Base-by-base conservation (phyloP, 2,329 filamentous ascomycete genomes). In the Hypoxylon sp. region DNA sequence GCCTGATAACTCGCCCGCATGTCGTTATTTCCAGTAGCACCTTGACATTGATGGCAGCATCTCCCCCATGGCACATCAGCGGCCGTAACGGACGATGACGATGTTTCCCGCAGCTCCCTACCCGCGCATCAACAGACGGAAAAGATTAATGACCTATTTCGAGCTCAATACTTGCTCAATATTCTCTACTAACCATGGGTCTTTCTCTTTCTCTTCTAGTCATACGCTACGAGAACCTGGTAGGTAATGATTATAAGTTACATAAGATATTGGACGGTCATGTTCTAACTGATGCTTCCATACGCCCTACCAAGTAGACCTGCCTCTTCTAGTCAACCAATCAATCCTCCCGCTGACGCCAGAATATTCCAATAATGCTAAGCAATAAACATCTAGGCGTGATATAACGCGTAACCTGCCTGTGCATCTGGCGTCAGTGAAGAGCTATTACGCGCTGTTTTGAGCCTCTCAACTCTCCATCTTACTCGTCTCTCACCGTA, bases 321-420 rank as follows among this genome's bases (percentile, higher is more conserved):
- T 20, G 27, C 52, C 27, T 24, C 9, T 55, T 40, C n/a, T 17
- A 26, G 52, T 33, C n/a, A 29, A 17, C 23, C 21, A 33, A 13
- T 9, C 23, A 23, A 53, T 48, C 24, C 20, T 42, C 26, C 31
- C 15, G 24, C 43, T 35, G 26, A 37, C 10, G 15, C 26, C 20
- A 26, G 17, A 23, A 20, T 7, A 8, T 46, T n/a, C n/a, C 17
- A 52, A 49, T 41, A 27, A 42, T 35, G 23, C n/a, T 55, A 51
- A 61, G 54, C 41, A 53, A 61, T 58, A 57, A 33, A 54, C 5
- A 47, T n/a, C n/a, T n/a, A n/a, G n/a, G n/a, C n/a, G n/a, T 45
- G 56, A 57, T 55, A 31, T 18, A 26, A 18, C 46, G 31, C 45
- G 21, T 35, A 20, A 21, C 43, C 24, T 49, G 33, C 29, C 17